Evolutionary conservation across 345 rosid species (phyloP).

Genomic region (Aquilaria sinensis): DNA sequence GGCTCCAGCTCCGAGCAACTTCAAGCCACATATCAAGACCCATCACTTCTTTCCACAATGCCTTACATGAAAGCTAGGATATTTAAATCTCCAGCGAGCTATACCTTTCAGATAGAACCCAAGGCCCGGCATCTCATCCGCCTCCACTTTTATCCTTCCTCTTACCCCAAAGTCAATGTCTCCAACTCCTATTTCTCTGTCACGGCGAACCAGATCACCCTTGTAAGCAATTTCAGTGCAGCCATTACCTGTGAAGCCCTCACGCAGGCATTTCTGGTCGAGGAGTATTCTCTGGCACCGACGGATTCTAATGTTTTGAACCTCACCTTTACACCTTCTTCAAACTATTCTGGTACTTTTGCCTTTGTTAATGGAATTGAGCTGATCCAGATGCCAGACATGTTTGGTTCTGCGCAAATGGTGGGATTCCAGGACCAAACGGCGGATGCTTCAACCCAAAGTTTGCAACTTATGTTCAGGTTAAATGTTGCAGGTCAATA

Average conservation of each 20-base stretch:
- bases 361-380: constrained; percentile 80
- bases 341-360: constrained; percentile 30
- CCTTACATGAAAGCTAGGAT: constrained; percentile 80
- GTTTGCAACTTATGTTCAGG: constrained; percentile 59
- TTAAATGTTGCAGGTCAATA: constrained; percentile 70
- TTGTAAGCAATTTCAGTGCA: constrained; percentile 71
- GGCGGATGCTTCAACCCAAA: constrained; percentile 22
- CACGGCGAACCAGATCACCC: constrained; percentile 37
- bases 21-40: constrained; percentile 53
- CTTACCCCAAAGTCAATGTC: constrained; percentile 38
- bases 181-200: constrained; percentile 54
- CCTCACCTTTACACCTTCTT: constrained; percentile 49
- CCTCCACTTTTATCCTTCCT: constrained; percentile 62
- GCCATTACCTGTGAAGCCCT: constrained; percentile 61
- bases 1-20: constrained; percentile 26
- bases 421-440: constrained; percentile 43
- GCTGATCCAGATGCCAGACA: constrained; percentile 40
- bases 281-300: constrained; percentile 60
- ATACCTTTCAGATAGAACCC: constrained; percentile 37
- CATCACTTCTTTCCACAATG: constrained; percentile 50
- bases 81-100: constrained; percentile 48
- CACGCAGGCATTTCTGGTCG: constrained; percentile 57
- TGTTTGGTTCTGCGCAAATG: constrained; percentile 42
- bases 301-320: constrained; percentile 22
- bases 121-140: constrained; percentile 41